Conservation (phyloP, 2,329 filamentous ascomycete species). For the Talaromyces sp. region DNA sequence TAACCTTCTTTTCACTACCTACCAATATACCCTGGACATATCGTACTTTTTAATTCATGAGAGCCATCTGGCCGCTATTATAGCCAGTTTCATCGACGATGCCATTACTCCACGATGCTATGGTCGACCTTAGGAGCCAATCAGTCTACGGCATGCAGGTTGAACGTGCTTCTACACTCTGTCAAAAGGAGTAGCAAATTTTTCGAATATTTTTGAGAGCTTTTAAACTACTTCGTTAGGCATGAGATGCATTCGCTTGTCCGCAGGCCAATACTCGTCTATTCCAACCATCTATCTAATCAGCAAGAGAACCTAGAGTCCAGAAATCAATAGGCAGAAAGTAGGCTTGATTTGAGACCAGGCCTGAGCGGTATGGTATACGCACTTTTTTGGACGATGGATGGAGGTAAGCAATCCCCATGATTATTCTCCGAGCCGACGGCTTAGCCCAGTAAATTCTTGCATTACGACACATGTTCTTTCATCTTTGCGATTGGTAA, state of each 20-base stretch:
- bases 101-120: too few species aligned
- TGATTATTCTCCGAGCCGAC: not conserved
- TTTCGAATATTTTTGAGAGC: too few species aligned
- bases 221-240: too few species aligned
- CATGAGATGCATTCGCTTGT: too few species aligned
- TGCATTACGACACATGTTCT: not conserved
- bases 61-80: not conserved
- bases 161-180: not conserved
- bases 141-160: not conserved
- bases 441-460: not conserved
- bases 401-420: too few species aligned
- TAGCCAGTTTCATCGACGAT: too few species aligned
- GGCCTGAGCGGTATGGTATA: not conserved
- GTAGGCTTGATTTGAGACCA: not conserved
- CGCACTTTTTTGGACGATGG: not conserved
- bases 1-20: not conserved
- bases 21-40: not conserved
- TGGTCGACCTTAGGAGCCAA: too few species aligned
- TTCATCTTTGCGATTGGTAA: not conserved
- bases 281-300: too few species aligned
- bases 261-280: too few species aligned
- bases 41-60: not conserved
- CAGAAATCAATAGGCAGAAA: not conserved
- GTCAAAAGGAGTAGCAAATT: not conserved
- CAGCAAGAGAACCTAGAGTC: too few species aligned